A percentile compares a stretch with the other conserved stretches of the same genome.
Conservation (phyloP, 2,329 filamentous ascomycete species). For the Pestalotiopsis sp. region DNA sequence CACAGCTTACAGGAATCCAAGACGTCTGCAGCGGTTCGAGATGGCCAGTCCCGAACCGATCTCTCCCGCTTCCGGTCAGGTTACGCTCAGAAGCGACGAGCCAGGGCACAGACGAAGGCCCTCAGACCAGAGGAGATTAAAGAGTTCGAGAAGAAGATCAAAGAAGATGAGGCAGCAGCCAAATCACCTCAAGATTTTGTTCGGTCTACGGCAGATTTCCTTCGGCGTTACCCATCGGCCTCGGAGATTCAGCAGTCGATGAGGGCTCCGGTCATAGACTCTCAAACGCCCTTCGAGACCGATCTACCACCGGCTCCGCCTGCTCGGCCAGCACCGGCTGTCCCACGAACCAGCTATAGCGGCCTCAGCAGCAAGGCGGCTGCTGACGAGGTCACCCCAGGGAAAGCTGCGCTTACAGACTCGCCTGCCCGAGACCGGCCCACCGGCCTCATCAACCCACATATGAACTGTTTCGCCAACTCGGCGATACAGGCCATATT, state of each 20-base stretch:
- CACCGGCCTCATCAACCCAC: slow-evolving; percentile 81
- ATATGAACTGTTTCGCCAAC: slow-evolving; percentile 90
- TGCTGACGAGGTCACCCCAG: slow-evolving; percentile 40
- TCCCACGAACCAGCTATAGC: slow-evolving; percentile 76
- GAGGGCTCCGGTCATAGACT: slow-evolving; percentile 40
- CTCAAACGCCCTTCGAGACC: slow-evolving; percentile 38
- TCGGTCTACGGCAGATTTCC: slow-evolving; percentile 79
- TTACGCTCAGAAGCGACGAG: slow-evolving; percentile 34
- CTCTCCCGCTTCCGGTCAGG: slow-evolving; percentile 19
- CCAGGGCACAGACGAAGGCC: slow-evolving; percentile 60
- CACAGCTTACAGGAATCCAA: slow-evolving; percentile 57
- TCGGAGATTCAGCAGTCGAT: slow-evolving; percentile 64
- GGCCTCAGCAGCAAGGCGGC: slow-evolving; percentile 56
- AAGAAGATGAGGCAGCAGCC: slow-evolving; percentile 60
- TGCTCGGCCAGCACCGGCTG: slow-evolving; percentile 66
- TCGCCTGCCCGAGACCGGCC: slow-evolving; percentile 39
- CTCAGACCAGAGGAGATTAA: slow-evolving; percentile 81
- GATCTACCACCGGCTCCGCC: slow-evolving; percentile 59
- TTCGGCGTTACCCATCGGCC: slow-evolving; percentile 78
- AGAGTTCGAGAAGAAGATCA: slow-evolving; percentile 77
- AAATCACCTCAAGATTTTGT: slow-evolving; percentile 51
- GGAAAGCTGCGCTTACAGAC: slow-evolving; percentile 39
- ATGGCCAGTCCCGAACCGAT: slow-evolving; percentile 16
- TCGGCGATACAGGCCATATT: slow-evolving; percentile 84
- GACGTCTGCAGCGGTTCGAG: slow-evolving; percentile 18